These are phyloP conservation scores for Colletotrichum sp. DNA, from an alignment of 2,329 filamentous ascomycete genomes.

Conservation along the genomic window DNA sequence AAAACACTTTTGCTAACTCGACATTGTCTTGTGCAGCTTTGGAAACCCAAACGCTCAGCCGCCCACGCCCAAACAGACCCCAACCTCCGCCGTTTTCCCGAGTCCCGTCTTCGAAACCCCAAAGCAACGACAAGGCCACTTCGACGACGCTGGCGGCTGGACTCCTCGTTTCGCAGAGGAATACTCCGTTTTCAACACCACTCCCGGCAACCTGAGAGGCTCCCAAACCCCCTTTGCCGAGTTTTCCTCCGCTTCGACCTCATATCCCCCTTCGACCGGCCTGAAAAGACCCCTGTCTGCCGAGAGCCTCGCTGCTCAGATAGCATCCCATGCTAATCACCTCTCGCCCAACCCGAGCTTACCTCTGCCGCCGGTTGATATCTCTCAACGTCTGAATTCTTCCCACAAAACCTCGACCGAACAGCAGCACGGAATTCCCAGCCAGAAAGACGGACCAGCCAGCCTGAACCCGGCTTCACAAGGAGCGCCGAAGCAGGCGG, in stretches of 20 bases:
- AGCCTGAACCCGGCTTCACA: constrained; percentile 22
- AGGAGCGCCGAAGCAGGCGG: constrained; percentile 49
- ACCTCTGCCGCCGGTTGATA: constrained; percentile 64
- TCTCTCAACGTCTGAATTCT: constrained; percentile 61
- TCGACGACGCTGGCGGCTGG: constrained; percentile 57
- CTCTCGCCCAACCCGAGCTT: constrained; percentile 58
- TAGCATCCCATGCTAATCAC: constrained; percentile 67
- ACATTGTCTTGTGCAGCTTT: constrained; percentile 52
- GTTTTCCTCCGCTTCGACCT: constrained; percentile 39
- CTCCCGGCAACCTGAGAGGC: constrained; percentile 61
- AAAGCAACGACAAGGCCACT: constrained; percentile 49
- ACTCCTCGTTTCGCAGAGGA: constrained; percentile 69
- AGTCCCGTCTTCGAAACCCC: constrained; percentile 64
- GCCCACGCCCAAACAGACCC: constrained; percentile 63
- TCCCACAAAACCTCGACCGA: constrained; percentile 53
- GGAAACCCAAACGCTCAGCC: constrained; percentile 67
- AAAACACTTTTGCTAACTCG: constrained; percentile 37
- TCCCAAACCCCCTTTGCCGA: constrained; percentile 50
- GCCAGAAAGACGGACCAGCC: constrained; percentile 32
- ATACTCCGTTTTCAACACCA: constrained; percentile 70
- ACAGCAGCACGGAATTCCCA: constrained; percentile 33
- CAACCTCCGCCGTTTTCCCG: constrained; percentile 56
- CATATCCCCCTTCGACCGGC: constrained; percentile 36
- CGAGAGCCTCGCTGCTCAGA: constrained; percentile 53
- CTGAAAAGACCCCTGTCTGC: constrained; percentile 59